Evolutionary conservation across 2,329 filamentous ascomycete species (phyloP).

Genomic region (Triangularia verruculosa): DNA sequence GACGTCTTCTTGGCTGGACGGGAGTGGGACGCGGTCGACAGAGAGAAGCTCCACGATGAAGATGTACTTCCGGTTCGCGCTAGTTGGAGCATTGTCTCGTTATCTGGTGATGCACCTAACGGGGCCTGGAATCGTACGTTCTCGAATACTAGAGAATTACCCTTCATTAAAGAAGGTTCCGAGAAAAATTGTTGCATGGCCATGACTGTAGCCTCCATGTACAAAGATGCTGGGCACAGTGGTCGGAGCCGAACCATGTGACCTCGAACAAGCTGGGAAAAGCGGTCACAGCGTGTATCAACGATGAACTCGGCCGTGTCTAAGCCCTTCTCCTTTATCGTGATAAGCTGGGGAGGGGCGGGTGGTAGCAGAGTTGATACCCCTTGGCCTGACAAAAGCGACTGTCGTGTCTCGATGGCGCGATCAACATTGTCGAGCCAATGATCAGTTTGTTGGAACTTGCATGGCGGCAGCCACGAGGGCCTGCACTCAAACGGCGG

Average conservation of each 20-base stretch:
- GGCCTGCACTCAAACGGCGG: not conserved
- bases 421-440: conserved; percentile 5
- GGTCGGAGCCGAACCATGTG: conserved; percentile 24
- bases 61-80: not conserved
- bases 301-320: conserved; percentile 4
- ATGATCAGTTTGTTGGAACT: not conserved
- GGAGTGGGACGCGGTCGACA: not conserved
- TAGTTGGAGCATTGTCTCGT: not conserved
- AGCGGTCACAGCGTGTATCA: not conserved
- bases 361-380: not conserved
- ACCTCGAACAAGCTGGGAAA: conserved; percentile 18
- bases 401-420: not conserved
- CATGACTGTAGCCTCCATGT: conserved; percentile 28
- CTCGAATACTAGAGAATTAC: not conserved
- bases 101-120: not conserved
- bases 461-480: not conserved
- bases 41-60: not conserved
- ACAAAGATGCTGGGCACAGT: conserved; percentile 29
- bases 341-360: not conserved
- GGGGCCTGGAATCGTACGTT: not conserved
- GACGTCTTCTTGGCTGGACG: not conserved
- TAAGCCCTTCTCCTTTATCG: not conserved
- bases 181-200: conserved; percentile 8
- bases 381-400: not conserved
- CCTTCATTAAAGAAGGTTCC: not conserved